Evolutionary conservation across 345 rosid genomes (phyloP).

Genomic region (Eucalyptus lansdowneana): DNA sequence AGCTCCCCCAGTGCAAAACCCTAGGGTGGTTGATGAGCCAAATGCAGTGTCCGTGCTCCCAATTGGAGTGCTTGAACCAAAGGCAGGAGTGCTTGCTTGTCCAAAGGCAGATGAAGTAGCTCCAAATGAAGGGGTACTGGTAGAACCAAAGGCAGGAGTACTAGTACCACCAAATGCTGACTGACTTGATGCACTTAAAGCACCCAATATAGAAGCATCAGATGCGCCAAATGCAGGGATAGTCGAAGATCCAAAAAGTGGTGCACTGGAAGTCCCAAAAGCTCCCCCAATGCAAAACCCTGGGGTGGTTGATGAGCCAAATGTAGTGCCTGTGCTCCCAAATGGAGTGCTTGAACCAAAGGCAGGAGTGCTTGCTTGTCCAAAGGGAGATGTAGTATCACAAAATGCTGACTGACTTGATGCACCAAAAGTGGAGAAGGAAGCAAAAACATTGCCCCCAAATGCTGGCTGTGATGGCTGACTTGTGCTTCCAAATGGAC

Average conservation of each 20-base stretch:
- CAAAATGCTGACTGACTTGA: too few species aligned
- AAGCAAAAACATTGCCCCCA: too few species aligned
- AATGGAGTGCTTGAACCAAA: too few species aligned
- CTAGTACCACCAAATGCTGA: conserved; percentile 11
- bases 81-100: background rate
- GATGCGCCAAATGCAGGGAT: conserved; percentile 6
- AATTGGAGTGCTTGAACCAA: conserved; percentile 7
- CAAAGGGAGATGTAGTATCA: too few species aligned
- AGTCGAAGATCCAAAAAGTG: conserved; percentile 31
- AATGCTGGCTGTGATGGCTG: background rate
- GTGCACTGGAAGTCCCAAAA: conserved; percentile 21
- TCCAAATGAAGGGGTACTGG: conserved; percentile 11
- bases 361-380: too few species aligned
- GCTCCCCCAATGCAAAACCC: conserved; percentile 5
- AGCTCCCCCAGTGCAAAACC: conserved; percentile 21
- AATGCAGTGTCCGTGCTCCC: conserved; percentile 32
- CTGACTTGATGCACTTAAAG: background rate
- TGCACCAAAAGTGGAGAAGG: too few species aligned
- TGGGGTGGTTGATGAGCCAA: too few species aligned
- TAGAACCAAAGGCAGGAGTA: conserved; percentile 1
- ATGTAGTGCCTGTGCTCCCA: too few species aligned
- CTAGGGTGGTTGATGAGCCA: conserved; percentile 23
- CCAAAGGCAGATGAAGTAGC: conserved; percentile 35
- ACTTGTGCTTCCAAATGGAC: conserved; percentile 17
- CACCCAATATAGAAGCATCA: conserved; percentile 25